Evolutionary conservation across 768 basidiomycete genomes (phyloP).

Genomic region (Candolleomyces aberdarensis): DNA sequence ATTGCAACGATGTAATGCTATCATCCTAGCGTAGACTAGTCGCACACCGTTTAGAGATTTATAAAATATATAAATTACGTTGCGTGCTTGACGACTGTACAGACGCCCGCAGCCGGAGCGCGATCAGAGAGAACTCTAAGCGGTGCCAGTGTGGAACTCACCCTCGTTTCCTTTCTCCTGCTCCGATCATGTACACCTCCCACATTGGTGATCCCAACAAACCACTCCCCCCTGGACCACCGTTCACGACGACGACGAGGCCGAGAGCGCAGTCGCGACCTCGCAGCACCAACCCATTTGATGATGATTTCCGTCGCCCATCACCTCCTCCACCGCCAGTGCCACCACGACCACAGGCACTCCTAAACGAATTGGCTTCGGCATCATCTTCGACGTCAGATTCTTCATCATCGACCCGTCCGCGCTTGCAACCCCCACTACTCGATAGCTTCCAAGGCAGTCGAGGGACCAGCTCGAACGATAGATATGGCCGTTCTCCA

Average conservation of each 20-base stretch:
- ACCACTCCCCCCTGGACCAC: background rate
- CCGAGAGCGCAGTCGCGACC: background rate
- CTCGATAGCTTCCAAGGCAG: no score
- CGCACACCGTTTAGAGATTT: background rate
- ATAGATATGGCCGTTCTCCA: no score
- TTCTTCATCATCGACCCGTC: background rate
- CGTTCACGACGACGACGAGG: background rate
- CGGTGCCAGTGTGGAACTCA: background rate
- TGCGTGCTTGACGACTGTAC: background rate
- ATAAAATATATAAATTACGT: background rate
- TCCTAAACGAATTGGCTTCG: background rate
- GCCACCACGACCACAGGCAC: background rate
- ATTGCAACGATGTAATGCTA: background rate
- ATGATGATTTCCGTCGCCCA: background rate
- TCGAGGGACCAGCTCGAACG: no score
- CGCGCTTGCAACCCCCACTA: background rate
- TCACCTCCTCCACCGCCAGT: conserved; percentile 1
- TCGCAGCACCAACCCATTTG: background rate
- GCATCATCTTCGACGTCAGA: background rate
- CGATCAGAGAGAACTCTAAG: background rate
- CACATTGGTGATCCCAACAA: background rate
- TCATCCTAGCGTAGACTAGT: background rate
- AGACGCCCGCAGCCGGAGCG: no score
- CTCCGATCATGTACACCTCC: background rate
- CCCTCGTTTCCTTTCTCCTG: background rate